phyloP scores from a whole-genome alignment of 2,329 filamentous ascomycete genomes.

The Neonectria punicea region DNA sequence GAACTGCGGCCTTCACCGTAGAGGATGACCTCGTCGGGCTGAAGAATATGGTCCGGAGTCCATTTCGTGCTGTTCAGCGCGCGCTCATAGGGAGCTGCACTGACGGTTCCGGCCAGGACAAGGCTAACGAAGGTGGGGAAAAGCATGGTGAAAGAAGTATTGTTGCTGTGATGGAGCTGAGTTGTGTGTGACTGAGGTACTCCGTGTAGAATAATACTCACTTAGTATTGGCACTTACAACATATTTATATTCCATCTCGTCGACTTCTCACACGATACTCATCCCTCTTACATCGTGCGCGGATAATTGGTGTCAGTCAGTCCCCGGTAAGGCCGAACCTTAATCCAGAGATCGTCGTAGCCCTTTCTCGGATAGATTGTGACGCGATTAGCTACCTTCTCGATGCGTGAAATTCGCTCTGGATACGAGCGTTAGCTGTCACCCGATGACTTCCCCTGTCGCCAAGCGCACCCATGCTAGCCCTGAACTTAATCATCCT shows the following conservation, averaged over 20 bases:
- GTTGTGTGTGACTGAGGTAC: not conserved
- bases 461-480: not conserved
- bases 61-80: conserved; percentile 28
- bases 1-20: conserved; percentile 14
- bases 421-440: not conserved
- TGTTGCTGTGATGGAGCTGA: not conserved
- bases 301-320: too few relatives aligned
- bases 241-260: not conserved
- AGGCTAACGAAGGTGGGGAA: conserved; percentile 5
- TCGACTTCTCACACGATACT: too few relatives aligned
- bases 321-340: too few relatives aligned
- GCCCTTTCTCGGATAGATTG: too few relatives aligned
- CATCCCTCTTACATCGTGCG: too few relatives aligned
- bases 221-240: not conserved
- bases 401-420: not conserved
- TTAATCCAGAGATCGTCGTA: too few relatives aligned
- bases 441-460: not conserved
- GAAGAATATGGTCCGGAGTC: conserved; percentile 22
- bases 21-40: conserved; percentile 29
- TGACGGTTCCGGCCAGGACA: conserved; percentile 3
- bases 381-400: too few relatives aligned
- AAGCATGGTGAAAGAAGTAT: conserved; percentile 8
- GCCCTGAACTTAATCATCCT: not conserved
- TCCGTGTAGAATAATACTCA: not conserved
- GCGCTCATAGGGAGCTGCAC: conserved; percentile 11